Conservation (phyloP, 148 eudicot genomes). For the Limonium bicolor region DNA sequence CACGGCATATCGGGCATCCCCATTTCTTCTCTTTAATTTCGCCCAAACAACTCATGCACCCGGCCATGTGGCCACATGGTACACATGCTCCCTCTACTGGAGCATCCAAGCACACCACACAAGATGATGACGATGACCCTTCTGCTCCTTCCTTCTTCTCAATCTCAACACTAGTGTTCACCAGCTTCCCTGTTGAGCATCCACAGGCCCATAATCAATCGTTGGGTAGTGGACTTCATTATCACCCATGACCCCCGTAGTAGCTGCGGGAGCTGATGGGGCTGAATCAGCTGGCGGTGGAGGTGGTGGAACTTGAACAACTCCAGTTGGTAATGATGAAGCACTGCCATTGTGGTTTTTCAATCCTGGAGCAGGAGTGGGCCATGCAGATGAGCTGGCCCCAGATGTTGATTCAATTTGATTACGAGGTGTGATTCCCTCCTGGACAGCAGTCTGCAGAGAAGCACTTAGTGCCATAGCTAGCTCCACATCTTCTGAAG, state of each 20-base stretch:
- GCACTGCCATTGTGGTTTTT: neutral
- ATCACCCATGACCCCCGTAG: conserved; percentile 13
- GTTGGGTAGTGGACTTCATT: conserved; percentile 47
- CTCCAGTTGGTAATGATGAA: conserved; percentile 5
- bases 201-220: conserved; percentile 20
- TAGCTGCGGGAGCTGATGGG: conserved; percentile 38
- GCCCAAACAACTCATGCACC: conserved; percentile 42
- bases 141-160: conserved; percentile 6
- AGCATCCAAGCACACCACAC: conserved; percentile 52
- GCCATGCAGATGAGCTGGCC: conserved; percentile 15
- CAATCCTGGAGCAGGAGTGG: neutral
- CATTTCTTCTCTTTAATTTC: conserved; percentile 30
- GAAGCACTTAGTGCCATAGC: conserved; percentile 41
- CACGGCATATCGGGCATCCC: conserved; percentile 50
- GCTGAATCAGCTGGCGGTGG: neutral
- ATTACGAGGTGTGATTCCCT: conserved; percentile 12
- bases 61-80: conserved; percentile 54
- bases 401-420: conserved; percentile 6
- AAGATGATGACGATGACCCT: conserved; percentile 11
- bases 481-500: conserved; percentile 27
- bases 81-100: conserved; percentile 50
- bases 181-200: neutral
- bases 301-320: too few species aligned
- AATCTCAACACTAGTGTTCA: neutral
- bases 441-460: conserved; percentile 24